Percentiles rank a stretch among this genome's conserved stretches.
phyloP scores from a whole-genome alignment of 495 filamentous ascomycete species.

The Podospora comata region DNA sequence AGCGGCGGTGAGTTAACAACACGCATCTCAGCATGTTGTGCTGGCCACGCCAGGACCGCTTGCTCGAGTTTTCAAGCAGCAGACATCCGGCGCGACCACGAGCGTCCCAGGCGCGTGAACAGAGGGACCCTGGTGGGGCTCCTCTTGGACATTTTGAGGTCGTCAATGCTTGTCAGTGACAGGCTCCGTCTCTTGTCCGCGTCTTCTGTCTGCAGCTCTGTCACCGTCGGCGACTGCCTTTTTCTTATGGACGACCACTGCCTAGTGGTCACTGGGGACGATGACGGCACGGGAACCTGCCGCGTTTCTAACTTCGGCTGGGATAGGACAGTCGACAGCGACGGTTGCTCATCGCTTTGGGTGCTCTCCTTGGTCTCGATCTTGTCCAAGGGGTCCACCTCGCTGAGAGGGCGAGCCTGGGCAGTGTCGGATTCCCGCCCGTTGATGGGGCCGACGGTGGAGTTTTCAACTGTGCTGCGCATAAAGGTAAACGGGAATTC shows the following conservation, averaged over 20 bases:
- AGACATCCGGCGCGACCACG: slow-evolving; percentile 27
- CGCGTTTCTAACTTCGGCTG: slow-evolving; percentile 1
- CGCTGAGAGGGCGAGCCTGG: slow-evolving; percentile 4
- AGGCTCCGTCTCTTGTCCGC: slow-evolving; percentile 21
- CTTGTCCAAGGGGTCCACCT: slow-evolving; percentile 1
- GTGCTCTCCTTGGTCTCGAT: not conserved
- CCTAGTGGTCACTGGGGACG: not conserved
- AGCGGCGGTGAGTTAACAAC: too few relatives aligned
- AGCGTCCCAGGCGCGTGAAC: slow-evolving; percentile 23
- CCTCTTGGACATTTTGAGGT: slow-evolving; percentile 19
- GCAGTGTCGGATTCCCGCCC: not conserved
- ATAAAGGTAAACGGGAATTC: slow-evolving; percentile 34
- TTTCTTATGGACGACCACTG: slow-evolving; percentile 9
- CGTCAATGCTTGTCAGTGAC: slow-evolving; percentile 25
- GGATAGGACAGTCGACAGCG: too few relatives aligned
- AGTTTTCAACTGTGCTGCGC: slow-evolving; percentile 11
- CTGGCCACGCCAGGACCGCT: too few relatives aligned
- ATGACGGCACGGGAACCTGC: not conserved
- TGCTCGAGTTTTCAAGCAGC: not conserved
- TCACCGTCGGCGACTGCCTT: not conserved
- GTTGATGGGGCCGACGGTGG: not conserved
- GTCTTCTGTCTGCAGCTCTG: not conserved
- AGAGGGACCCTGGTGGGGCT: slow-evolving; percentile 19
- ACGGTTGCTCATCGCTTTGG: not conserved
- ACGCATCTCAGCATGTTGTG: too few relatives aligned